phyloP scores from a whole-genome alignment of 1,139 yeast species.

The Yamadazyma kanchanaburiensis region DNA sequence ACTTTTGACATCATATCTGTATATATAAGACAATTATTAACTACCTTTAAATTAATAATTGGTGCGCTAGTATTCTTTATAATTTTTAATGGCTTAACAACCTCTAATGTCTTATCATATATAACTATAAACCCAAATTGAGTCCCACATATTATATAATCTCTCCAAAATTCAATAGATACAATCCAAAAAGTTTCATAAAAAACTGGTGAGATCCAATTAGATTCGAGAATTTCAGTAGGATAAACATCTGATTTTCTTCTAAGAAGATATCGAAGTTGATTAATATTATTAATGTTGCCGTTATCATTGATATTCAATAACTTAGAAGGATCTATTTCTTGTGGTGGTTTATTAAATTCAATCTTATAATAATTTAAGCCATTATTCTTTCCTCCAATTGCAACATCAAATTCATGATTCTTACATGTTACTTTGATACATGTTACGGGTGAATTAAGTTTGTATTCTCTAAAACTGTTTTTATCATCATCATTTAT shows the following conservation, averaged over 20 bases:
- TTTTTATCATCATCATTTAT: slow-evolving; percentile 35
- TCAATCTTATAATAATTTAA: slow-evolving; percentile 27
- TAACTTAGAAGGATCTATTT: slow-evolving; percentile 1
- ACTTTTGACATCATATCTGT: slow-evolving; percentile 31
- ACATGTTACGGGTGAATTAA: slow-evolving; percentile 36
- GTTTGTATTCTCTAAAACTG: slow-evolving; percentile 24
- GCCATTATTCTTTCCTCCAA: slow-evolving; percentile 48
- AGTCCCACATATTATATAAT: slow-evolving; percentile 28
- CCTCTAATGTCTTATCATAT: slow-evolving; percentile 17
- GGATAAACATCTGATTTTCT: slow-evolving; percentile 1
- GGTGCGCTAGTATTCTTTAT: slow-evolving; percentile 28
- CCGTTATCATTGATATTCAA: slow-evolving; percentile 2
- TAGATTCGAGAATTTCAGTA: slow-evolving; percentile 5
- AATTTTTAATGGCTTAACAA: slow-evolving; percentile 11
- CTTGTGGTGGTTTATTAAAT: slow-evolving; percentile 4
- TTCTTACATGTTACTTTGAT: slow-evolving; percentile 20
- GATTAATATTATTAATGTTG: slow-evolving; percentile 3
- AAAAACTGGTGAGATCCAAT: slow-evolving; percentile 3
- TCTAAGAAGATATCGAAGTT: slow-evolving; percentile 5
- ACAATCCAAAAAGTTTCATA: slow-evolving; percentile 10
- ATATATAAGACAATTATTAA: slow-evolving; percentile 19
- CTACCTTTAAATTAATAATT: slow-evolving; percentile 20
- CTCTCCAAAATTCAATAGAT: slow-evolving; percentile 8
- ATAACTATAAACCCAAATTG: slow-evolving; percentile 31
- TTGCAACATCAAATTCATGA: slow-evolving; percentile 20